These are phyloP conservation scores for Kazachstania martiniae DNA, from an alignment of 805 yeast species.

Conservation along the genomic window DNA sequence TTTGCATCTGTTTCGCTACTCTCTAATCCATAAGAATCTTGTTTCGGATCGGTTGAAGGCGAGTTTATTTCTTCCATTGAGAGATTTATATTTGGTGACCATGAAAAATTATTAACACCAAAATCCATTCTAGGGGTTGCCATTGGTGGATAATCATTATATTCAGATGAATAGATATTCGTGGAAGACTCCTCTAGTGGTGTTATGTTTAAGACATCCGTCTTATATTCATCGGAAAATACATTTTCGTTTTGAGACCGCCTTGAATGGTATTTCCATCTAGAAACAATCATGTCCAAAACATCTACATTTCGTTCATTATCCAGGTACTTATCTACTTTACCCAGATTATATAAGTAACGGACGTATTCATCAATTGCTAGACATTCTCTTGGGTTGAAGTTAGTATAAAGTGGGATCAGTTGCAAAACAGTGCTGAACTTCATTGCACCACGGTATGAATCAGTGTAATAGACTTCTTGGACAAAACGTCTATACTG, in stretches of 20 bases:
- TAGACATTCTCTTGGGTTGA: constrained; percentile 68
- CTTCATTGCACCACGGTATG: constrained; percentile 48
- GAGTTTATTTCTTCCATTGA: too few relatives aligned
- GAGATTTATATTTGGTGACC: constrained; percentile 17
- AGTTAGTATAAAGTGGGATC: constrained; percentile 66
- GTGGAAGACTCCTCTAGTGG: neutral
- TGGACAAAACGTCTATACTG: constrained; percentile 58
- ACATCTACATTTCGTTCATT: constrained; percentile 26
- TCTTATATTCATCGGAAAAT: neutral
- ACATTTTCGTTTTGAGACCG: neutral
- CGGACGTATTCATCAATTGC: constrained; percentile 63
- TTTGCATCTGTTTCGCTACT: too few relatives aligned
- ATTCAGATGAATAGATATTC: neutral
- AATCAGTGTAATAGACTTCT: constrained; percentile 52
- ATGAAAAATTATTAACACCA: constrained; percentile 20
- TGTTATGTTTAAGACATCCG: too few relatives aligned
- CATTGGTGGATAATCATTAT: constrained; percentile 1
- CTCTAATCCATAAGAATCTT: neutral
- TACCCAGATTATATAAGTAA: constrained; percentile 45
- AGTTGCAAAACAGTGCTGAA: constrained; percentile 53
- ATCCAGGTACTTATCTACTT: constrained; percentile 36
- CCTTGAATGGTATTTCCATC: constrained; percentile 26
- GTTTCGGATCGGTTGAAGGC: neutral
- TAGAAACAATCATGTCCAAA: constrained; percentile 27
- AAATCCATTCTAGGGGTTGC: constrained; percentile 19